These are phyloP conservation scores for Fusarium sp. DNA, from an alignment of 2,329 filamentous ascomycete species.

Conservation along the genomic window DNA sequence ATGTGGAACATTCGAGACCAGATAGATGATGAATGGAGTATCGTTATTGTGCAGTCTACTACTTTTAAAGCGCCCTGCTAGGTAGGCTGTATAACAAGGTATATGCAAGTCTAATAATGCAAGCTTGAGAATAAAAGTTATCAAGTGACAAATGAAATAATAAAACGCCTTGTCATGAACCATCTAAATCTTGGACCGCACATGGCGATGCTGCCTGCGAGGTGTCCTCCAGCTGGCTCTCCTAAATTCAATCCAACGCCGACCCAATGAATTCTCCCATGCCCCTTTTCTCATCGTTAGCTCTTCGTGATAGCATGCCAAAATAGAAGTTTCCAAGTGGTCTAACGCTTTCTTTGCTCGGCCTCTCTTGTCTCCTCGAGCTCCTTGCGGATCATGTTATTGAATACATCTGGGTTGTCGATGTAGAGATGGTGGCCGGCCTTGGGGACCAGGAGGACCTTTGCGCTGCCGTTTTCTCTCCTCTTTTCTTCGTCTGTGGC, in stretches of 20 bases:
- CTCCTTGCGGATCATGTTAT: conserved; percentile 67
- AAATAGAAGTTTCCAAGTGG: neutral
- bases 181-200: conserved; percentile 26
- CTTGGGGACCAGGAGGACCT: conserved; percentile 81
- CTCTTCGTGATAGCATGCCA: conserved; percentile 1
- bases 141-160: neutral
- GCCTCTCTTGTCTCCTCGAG: conserved; percentile 64
- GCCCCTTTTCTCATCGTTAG: conserved; percentile 12
- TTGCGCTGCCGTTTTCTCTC: conserved; percentile 83
- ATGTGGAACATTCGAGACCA: neutral
- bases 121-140: neutral
- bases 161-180: conserved; percentile 42
- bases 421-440: conserved; percentile 74
- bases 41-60: conserved; percentile 35
- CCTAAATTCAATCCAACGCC: conserved; percentile 40
- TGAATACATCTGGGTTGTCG: conserved; percentile 73
- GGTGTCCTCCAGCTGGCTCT: conserved; percentile 23
- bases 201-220: conserved; percentile 26
- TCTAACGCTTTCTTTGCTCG: conserved; percentile 50
- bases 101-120: conserved; percentile 41
- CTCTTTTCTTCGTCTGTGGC: conserved; percentile 78
- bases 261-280: conserved; percentile 19
- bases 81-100: conserved; percentile 34
- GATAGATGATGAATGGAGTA: neutral
- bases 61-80: conserved; percentile 15